phyloP scores from a whole-genome alignment of 2,329 filamentous ascomycete species.

The Helicocarpus griseus region DNA sequence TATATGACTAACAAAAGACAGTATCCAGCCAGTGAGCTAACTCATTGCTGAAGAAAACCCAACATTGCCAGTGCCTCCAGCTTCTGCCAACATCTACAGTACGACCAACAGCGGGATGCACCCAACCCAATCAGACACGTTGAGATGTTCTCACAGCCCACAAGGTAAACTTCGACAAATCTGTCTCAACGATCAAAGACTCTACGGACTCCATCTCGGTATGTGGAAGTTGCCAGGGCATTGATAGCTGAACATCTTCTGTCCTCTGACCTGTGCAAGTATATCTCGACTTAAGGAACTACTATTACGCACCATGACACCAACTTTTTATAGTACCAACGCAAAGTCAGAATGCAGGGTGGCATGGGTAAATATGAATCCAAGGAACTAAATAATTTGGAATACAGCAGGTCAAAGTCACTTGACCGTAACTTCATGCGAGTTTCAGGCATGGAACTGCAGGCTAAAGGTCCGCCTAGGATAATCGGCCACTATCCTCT shows the following conservation, averaged over 20 bases:
- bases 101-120: not conserved
- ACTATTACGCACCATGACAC: too few species aligned
- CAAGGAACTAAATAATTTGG: too few species aligned
- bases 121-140: not conserved
- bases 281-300: too few species aligned
- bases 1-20: too few species aligned
- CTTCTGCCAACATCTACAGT: not conserved
- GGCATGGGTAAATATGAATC: too few species aligned
- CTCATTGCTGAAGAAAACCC: not conserved
- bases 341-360: too few species aligned
- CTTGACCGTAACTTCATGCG: not conserved
- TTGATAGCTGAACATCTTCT: too few species aligned
- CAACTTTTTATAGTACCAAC: too few species aligned
- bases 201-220: too few species aligned
- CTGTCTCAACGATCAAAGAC: not conserved
- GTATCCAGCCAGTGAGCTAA: not conserved
- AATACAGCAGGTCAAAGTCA: too few species aligned
- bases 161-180: not conserved
- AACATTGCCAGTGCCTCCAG: not conserved
- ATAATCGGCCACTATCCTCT: not conserved
- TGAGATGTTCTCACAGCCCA: not conserved
- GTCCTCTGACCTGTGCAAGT: too few species aligned
- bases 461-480: not conserved
- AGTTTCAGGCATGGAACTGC: not conserved
- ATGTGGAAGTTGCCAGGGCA: too few species aligned